Base-by-base conservation (phyloP, 768 basidiomycete species). In the Coprinopsis strossmayeri region DNA sequence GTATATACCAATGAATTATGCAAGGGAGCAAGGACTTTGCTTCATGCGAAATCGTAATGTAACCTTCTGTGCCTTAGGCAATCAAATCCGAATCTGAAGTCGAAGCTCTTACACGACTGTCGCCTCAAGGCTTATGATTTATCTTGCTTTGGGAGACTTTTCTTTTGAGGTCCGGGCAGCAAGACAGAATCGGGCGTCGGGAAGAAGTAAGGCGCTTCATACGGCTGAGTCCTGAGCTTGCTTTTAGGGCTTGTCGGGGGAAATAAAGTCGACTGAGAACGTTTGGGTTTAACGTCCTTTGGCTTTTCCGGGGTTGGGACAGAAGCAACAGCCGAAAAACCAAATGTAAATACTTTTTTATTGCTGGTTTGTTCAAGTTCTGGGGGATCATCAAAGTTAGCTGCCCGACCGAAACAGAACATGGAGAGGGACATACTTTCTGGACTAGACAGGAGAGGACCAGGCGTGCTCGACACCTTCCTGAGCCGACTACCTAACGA, bases 161-260 rank as follows among this genome's bases (percentile, higher is more conserved):
- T 17, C 24, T 17, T 11, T 42, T 38, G 41, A 42, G 25, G 24
- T 10, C 9, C 7, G 41, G 17, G 12, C 11, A 23, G 20, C 5
- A 51, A 23, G 18, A 55, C 54, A 20, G 61, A 55, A 21, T 63
- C 48, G 1, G 82, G 82, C 4, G 70, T 64, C 17, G 78, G 73
- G 55, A 78, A 76, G 62, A 79, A 81, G 57, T 79, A 82, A 1
- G 81, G 80, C 3, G 79, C 80, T 49, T 77, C 75, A 54, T 83
- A 85, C 2, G 82, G 81, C 42, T 78, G 69, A 1, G 82, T 83
- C 26, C 73, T 60, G 18, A 66, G 56, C 0, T 64, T 58, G 43
- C 63, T 60, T 2, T 38, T 13, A 9, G 37, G 17, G 18, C 9
- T 17, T 7, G 40, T 4, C 20, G 40, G 23, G 10, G 35, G n/a